Conservation (phyloP, 805 yeast genomes). For the Kockiozyma suomiensis region DNA sequence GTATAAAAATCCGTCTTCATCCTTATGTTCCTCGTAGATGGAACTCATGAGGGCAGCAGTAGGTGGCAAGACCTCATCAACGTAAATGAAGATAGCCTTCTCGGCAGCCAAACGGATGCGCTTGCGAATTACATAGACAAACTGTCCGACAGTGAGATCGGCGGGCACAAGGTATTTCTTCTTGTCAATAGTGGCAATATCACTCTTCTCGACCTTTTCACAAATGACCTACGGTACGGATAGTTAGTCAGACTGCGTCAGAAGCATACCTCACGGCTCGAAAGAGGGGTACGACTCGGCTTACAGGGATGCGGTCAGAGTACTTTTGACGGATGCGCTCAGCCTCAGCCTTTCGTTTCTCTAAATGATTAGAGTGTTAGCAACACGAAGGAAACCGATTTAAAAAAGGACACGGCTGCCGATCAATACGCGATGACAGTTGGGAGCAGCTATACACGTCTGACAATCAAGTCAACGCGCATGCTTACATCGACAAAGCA, state of each 20-base stretch:
- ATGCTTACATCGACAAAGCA: neutral
- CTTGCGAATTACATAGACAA: conserved; percentile 95
- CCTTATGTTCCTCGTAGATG: conserved; percentile 94
- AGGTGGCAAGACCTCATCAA: conserved; percentile 95
- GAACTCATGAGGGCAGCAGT: conserved; percentile 96
- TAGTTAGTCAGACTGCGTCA: neutral
- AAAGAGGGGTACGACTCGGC: neutral
- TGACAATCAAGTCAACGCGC: neutral
- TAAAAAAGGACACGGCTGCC: neutral
- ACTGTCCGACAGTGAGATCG: conserved; percentile 95
- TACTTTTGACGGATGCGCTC: conserved; percentile 86
- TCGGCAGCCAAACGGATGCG: conserved; percentile 95
- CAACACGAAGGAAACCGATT: no score
- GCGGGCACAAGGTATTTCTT: conserved; percentile 95
- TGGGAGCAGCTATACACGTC: neutral
- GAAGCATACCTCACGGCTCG: neutral
- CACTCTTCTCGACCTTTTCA: conserved; percentile 95
- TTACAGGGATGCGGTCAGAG: conserved; percentile 84
- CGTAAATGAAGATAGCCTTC: conserved; percentile 96
- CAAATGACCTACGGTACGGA: conserved; percentile 61
- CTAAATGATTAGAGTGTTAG: conserved; percentile 42
- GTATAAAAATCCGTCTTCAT: conserved; percentile 95
- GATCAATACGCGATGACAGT: no score
- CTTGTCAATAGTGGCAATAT: conserved; percentile 94
- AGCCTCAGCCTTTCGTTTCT: conserved; percentile 93